phyloP scores from a whole-genome alignment of 306 rosid species.

The Ormosia emarginata region DNA sequence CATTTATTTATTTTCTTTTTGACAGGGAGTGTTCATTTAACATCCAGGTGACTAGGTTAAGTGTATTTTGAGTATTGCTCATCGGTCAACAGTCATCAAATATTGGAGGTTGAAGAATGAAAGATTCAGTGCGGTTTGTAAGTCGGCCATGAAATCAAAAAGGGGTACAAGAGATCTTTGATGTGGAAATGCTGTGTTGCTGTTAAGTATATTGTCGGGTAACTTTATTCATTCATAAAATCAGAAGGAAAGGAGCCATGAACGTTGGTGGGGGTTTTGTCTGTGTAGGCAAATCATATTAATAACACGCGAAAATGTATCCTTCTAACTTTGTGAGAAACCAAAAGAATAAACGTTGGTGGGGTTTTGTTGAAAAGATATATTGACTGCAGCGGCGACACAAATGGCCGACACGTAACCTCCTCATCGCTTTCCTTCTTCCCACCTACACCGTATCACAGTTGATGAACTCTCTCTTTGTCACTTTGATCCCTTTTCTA shows the following conservation, averaged over 20 bases:
- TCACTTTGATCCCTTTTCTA: not conserved
- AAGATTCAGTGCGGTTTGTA: not conserved
- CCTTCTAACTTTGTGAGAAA: not conserved
- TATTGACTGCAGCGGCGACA: too few species aligned
- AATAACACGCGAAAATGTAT: too few species aligned
- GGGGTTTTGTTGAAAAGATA: too few species aligned
- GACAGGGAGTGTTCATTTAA: not conserved
- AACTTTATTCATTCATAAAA: not conserved
- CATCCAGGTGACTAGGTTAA: not conserved
- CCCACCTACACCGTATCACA: not conserved
- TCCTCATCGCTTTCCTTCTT: not conserved
- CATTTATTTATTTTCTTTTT: too few species aligned
- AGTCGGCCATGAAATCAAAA: slow-evolving; percentile 24
- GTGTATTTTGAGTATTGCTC: not conserved
- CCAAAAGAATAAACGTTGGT: not conserved
- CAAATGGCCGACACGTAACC: slow-evolving; percentile 49
- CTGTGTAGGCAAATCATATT: too few species aligned
- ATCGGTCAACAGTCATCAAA: not conserved
- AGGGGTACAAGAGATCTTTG: not conserved
- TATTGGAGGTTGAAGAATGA: not conserved
- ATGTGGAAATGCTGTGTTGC: slow-evolving; percentile 3
- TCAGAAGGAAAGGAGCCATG: not conserved
- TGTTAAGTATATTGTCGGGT: not conserved
- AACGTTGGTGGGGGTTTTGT: too few species aligned
- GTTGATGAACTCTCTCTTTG: slow-evolving; percentile 27